These are phyloP conservation scores for Pezicula radicicola DNA, from an alignment of 2,329 filamentous ascomycete genomes.

Conservation along the genomic window DNA sequence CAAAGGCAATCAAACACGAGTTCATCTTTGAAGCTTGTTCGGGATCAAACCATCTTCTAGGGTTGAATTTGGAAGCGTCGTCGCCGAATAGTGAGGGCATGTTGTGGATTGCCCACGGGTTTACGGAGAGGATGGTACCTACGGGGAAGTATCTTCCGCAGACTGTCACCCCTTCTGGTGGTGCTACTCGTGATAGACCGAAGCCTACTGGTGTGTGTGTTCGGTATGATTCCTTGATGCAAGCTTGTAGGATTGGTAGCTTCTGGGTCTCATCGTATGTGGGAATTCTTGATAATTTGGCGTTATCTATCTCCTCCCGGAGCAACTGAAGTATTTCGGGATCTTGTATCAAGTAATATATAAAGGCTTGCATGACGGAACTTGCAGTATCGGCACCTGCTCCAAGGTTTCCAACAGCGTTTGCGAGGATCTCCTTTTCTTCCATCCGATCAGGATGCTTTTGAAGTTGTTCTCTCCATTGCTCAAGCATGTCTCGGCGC, in stretches of 20 bases:
- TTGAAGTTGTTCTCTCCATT: conserved; percentile 30
- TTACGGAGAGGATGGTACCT: conserved; percentile 30
- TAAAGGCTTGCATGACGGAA: conserved; percentile 30
- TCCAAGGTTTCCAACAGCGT: conserved; percentile 32
- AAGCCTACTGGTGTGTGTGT: conserved; percentile 29
- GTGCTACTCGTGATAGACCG: conserved; percentile 23
- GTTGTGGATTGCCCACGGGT: conserved; percentile 32
- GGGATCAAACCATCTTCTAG: conserved; percentile 30
- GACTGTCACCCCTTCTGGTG: conserved; percentile 29
- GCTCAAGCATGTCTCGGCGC: conserved; percentile 33
- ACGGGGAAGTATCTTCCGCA: conserved; percentile 24
- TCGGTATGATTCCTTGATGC: conserved; percentile 34
- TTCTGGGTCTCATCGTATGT: conserved; percentile 27
- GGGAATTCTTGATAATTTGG: conserved; percentile 10
- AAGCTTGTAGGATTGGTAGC: conserved; percentile 33
- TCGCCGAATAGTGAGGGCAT: conserved; percentile 27
- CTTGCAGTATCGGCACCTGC: conserved; percentile 36
- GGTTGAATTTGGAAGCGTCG: conserved; percentile 30
- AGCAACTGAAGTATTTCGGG: conserved; percentile 21
- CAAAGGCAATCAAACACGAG: conserved; percentile 28
- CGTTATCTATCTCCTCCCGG: conserved; percentile 20
- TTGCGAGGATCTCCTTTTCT: conserved; percentile 31
- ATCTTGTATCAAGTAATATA: conserved; percentile 32
- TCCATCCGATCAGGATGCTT: conserved; percentile 31
- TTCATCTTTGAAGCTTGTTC: conserved; percentile 19